Base-by-base conservation (phyloP, 2,329 filamentous ascomycete genomes). In the Nemania abortiva region DNA sequence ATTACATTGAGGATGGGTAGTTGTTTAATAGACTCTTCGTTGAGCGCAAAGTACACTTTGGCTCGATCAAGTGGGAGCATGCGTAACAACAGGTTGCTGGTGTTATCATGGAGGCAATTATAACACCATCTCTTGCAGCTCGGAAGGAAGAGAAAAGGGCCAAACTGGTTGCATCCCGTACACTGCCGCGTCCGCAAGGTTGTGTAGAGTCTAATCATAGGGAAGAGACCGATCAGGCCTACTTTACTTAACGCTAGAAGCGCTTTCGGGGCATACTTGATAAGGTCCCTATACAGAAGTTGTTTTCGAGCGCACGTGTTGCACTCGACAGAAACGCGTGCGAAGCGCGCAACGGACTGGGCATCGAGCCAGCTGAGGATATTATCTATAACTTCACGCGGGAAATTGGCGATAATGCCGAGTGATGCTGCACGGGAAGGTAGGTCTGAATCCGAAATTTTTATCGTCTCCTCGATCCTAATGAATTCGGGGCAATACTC, bases 141-240 rank as follows among this genome's bases (percentile, higher is more conserved):
- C 15, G 37, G 52, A 47, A 64, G 52, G 52, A 56, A 64, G n/a
- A 64, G 52, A 50, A 57, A 64, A 24, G 52, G 34, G 37, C 61
- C 61, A 29, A 45, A 63, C 22, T 47, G 5, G 24, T 3, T 13
- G 52, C 61, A 63, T 39, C 6, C 13, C 7, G 39, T n/a, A 18
- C 61, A 63, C 2, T 20, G 1, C 7, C 56, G 50, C 20, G 52
- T n/a, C 10, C 52, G 61, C 24, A 63, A 49, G 24, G 18, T 29
- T 6, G 50, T 15, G 15, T 56, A 50, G 9, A 63, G 61, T 47
- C 29, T 20, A 10, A 18, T 37, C 6, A 52, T 34, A n/a, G 61
- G 31, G 34, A 56, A 37, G 27, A 56, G 11, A 13, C 52, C 50
- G 39, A 52, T 52, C n/a, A 63, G 37, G 50, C 52, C 34, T 2